Conservation (phyloP, 2,329 filamentous ascomycete species). For the Alternaria metachromatica region DNA sequence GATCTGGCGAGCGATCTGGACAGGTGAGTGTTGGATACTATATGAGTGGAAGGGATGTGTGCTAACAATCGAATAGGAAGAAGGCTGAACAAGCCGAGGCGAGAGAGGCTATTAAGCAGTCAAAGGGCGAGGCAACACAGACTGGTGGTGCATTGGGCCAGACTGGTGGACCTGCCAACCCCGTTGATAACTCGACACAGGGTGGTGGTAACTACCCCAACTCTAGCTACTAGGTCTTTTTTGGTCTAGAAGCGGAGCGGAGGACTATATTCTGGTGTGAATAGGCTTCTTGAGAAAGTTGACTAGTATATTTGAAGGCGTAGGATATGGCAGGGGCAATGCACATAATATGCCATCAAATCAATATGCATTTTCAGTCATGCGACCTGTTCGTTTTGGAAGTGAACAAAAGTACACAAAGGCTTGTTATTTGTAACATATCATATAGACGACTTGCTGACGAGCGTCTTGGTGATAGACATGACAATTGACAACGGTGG, state of each 20-base stretch:
- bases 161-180: slow-evolving; percentile 54
- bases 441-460: background rate
- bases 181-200: slow-evolving; percentile 26
- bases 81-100: slow-evolving; percentile 57
- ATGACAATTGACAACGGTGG: background rate
- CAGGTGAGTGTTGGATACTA: slow-evolving; percentile 31
- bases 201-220: slow-evolving; percentile 32
- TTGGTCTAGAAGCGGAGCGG: background rate
- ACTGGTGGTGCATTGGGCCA: slow-evolving; percentile 55
- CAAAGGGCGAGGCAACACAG: slow-evolving; percentile 47
- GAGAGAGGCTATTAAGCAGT: slow-evolving; percentile 50
- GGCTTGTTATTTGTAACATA: background rate
- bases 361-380: background rate
- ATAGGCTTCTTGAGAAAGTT: fast-evolving
- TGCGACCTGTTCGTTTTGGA: background rate
- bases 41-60: background rate
- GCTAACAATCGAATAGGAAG: slow-evolving; percentile 46
- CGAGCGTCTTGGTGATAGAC: background rate
- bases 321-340: background rate
- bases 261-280: background rate
- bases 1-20: slow-evolving; percentile 56
- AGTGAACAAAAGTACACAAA: background rate
- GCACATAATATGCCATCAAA: background rate
- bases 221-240: slow-evolving; percentile 17
- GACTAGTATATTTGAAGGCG: background rate